phyloP scores from a whole-genome alignment of 257 asterid genomes.

The Nicotiana benthamiana region DNA sequence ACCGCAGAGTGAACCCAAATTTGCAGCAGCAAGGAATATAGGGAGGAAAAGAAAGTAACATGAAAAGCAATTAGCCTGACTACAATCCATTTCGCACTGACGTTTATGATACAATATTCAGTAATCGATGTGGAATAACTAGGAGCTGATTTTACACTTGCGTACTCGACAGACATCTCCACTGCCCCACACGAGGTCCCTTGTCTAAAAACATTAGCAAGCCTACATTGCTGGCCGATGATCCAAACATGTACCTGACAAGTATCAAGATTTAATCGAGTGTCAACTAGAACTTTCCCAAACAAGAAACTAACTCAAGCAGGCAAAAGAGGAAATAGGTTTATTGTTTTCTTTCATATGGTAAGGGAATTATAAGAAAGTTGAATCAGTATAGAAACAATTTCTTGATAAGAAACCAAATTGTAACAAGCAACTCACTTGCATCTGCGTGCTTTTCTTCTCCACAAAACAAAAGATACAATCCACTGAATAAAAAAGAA shows the following conservation, averaged over 20 bases:
- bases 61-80: slow-evolving; percentile 4
- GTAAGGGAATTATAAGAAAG: background rate
- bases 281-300: background rate
- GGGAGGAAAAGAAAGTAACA: slow-evolving; percentile 5
- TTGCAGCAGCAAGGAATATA: slow-evolving; percentile 13
- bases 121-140: background rate
- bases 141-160: slow-evolving; percentile 8
- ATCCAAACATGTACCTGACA: slow-evolving; percentile 22
- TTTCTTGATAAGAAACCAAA: background rate
- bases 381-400: background rate
- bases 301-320: background rate
- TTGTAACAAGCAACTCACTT: slow-evolving; percentile 42
- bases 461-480: slow-evolving; percentile 62
- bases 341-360: background rate
- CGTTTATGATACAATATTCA: background rate
- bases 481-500: slow-evolving; percentile 60
- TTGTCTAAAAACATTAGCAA: slow-evolving; percentile 20
- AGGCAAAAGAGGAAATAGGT: background rate
- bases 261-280: background rate
- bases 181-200: slow-evolving; percentile 22
- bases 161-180: slow-evolving; percentile 18
- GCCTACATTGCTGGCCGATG: slow-evolving; percentile 9
- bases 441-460: slow-evolving; percentile 65
- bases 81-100: slow-evolving; percentile 1
- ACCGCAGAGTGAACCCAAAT: slow-evolving; percentile 17